phyloP scores from a whole-genome alignment of 768 basidiomycete species.

The Holtermanniella nyarrowii region DNA sequence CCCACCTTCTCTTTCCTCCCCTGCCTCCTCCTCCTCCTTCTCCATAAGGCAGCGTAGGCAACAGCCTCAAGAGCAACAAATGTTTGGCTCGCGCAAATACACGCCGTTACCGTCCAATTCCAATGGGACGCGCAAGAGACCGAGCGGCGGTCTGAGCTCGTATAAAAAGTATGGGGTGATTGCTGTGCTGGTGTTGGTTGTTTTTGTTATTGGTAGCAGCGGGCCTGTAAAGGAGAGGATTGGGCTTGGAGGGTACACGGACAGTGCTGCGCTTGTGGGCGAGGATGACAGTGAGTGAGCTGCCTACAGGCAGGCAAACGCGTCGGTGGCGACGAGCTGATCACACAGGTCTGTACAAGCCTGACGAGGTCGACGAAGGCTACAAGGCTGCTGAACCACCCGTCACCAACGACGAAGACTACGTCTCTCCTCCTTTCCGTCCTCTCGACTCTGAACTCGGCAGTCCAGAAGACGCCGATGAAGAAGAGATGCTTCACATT shows the following conservation, averaged over 20 bases:
- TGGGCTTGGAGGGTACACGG: constrained; percentile 3
- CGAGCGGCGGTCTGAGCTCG: constrained; percentile 24
- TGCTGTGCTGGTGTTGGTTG: constrained; percentile 20
- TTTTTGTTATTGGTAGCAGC: constrained; percentile 10
- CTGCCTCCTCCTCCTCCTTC: no score
- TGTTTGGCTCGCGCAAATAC: constrained; percentile 37
- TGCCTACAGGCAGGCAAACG: no score
- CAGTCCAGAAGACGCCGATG: constrained; percentile 12
- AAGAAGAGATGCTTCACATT: constrained; percentile 15
- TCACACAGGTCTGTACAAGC: constrained; percentile 25
- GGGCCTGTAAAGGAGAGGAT: constrained; percentile 3
- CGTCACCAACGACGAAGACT: constrained; percentile 24
- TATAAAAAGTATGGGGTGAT: constrained; percentile 35
- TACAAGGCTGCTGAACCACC: constrained; percentile 1
- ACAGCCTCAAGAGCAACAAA: no score
- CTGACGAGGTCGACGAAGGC: constrained; percentile 16
- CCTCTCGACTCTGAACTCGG: constrained; percentile 22
- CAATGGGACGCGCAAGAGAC: constrained; percentile 12
- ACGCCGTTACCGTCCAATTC: constrained; percentile 29
- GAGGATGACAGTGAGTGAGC: constrained; percentile 24
- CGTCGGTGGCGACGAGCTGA: neutral
- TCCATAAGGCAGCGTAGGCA: no score
- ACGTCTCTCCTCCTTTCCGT: constrained; percentile 36
- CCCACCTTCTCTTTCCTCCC: no score
- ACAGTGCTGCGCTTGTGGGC: neutral